phyloP scores from a whole-genome alignment of 2,329 filamentous ascomycete species.

The Penicillium sp. region DNA sequence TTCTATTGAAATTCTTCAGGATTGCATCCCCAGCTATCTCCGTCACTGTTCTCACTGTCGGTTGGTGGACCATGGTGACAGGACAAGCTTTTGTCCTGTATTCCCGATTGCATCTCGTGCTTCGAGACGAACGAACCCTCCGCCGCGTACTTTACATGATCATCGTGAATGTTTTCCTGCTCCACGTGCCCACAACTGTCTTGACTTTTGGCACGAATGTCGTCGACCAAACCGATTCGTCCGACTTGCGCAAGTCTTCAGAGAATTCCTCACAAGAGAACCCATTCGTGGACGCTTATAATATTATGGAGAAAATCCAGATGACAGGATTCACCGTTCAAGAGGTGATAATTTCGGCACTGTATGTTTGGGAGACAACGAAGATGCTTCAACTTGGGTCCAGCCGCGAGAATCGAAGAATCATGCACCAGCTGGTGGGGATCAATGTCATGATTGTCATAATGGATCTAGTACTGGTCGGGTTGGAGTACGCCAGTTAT shows the following conservation, averaged over 20 bases:
- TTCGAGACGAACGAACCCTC: conserved; percentile 56
- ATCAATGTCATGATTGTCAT: conserved; percentile 54
- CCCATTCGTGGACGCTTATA: conserved; percentile 46
- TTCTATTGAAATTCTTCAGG: conserved; percentile 49
- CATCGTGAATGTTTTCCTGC: conserved; percentile 56
- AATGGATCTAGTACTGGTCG: conserved; percentile 51
- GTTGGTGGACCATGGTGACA: conserved; percentile 65
- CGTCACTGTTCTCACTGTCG: conserved; percentile 55
- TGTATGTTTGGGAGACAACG: conserved; percentile 61
- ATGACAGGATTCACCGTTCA: conserved; percentile 53
- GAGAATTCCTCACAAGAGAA: not conserved
- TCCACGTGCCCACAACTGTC: conserved; percentile 60
- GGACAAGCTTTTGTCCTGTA: conserved; percentile 67
- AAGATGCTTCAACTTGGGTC: conserved; percentile 48
- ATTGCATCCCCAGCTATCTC: conserved; percentile 36
- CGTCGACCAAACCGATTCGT: conserved; percentile 14
- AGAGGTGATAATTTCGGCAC: conserved; percentile 51
- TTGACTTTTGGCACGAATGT: conserved; percentile 55
- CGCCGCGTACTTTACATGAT: conserved; percentile 62
- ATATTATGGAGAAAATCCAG: conserved; percentile 53
- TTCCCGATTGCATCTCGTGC: conserved; percentile 65
- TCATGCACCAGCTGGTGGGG: conserved; percentile 52
- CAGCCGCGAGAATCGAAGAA: conserved; percentile 34
- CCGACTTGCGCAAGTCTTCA: too few species aligned
- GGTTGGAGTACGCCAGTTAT: conserved; percentile 46